Evolutionary conservation across 2,329 filamentous ascomycete species (phyloP).

Genomic region (Ophiosphaerella herpotricha): DNA sequence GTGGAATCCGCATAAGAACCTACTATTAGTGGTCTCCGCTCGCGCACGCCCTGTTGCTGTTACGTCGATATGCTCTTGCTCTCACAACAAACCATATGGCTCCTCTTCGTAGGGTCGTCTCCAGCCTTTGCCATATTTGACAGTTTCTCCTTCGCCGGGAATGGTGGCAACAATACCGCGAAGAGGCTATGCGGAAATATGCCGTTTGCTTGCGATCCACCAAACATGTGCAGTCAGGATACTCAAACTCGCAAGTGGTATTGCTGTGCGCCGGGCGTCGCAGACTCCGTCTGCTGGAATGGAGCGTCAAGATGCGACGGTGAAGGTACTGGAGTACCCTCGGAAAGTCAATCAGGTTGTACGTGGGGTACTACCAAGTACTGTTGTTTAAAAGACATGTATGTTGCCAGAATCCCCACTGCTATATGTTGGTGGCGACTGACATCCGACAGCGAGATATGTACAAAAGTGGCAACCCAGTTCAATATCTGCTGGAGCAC

Average conservation of each 20-base stretch:
- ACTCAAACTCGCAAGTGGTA: constrained; percentile 16
- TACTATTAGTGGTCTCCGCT: background rate
- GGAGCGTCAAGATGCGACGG: constrained; percentile 9
- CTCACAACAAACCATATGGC: background rate
- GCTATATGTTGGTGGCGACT: background rate
- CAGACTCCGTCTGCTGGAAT: constrained; percentile 22
- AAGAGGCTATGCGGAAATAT: constrained; percentile 2
- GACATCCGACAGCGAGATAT: constrained; percentile 11
- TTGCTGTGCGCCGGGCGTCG: constrained; percentile 19
- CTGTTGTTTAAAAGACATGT: constrained; percentile 4
- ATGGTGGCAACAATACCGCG: background rate
- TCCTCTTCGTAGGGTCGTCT: background rate
- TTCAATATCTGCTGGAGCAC: constrained; percentile 34
- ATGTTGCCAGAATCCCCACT: background rate
- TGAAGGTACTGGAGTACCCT: background rate
- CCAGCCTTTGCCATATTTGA: constrained; percentile 2
- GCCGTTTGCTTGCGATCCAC: constrained; percentile 14
- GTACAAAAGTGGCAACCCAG: constrained; percentile 15
- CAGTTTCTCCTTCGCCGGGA: background rate
- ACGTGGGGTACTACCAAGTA: background rate
- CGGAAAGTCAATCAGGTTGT: constrained; percentile 2
- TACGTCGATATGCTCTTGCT: background rate
- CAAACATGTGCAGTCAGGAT: constrained; percentile 14
- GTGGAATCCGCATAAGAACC: background rate
- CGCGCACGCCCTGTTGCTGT: background rate